These are phyloP conservation scores for Dendrobium chrysotoxum DNA, from an alignment of 106 monocot genomes.

Conservation along the genomic window DNA sequence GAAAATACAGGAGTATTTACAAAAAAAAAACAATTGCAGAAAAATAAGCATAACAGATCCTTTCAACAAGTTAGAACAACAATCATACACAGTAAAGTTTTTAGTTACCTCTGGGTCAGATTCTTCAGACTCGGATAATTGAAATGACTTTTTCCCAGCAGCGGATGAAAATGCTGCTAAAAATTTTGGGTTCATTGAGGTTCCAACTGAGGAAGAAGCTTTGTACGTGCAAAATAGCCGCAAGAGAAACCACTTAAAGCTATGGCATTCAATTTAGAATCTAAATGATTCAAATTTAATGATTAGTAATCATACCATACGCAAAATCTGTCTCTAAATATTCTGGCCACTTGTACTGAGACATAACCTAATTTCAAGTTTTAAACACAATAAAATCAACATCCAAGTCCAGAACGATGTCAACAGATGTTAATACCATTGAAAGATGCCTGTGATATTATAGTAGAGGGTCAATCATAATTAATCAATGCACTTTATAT, in stretches of 20 bases:
- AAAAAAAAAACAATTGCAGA: not conserved
- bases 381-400: not conserved
- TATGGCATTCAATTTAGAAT: not conserved
- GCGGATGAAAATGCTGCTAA: slow-evolving; percentile 73
- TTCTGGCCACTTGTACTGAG: slow-evolving; percentile 72
- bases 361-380: slow-evolving; percentile 40
- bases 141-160: slow-evolving; percentile 58
- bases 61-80: not conserved
- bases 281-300: not conserved
- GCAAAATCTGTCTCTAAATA: slow-evolving; percentile 74
- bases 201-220: slow-evolving; percentile 82
- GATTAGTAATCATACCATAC: slow-evolving; percentile 40
- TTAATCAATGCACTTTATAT: no score
- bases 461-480: no score
- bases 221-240: slow-evolving; percentile 8
- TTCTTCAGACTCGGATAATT: slow-evolving; percentile 65
- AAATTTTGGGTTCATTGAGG: slow-evolving; percentile 60
- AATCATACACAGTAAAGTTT: not conserved
- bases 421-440: not conserved
- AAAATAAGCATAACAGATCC: not conserved
- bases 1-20: not conserved
- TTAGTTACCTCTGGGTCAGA: slow-evolving; percentile 78
- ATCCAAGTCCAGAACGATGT: not conserved
- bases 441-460: no score
- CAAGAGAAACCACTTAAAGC: not conserved